A percentile compares a stretch with the other conserved stretches of the same genome.
Conservation (phyloP, 495 filamentous ascomycete genomes). For the Pseudoneurospora amorphoporcata region DNA sequence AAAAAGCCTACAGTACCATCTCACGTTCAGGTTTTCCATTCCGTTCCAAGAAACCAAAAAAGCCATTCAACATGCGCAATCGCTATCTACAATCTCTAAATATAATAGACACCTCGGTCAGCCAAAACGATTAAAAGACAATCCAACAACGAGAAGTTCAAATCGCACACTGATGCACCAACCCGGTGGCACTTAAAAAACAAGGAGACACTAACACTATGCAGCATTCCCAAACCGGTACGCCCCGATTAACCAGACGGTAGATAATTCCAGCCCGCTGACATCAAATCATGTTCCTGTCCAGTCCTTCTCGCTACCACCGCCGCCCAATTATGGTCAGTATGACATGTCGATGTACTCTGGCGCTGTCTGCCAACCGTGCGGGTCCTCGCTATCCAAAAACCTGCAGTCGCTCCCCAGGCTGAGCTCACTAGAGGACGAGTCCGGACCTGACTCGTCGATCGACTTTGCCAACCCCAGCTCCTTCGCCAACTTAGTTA, state of each 20-base stretch:
- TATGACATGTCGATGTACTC: neutral
- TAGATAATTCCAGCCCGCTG: neutral
- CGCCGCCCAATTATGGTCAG: neutral
- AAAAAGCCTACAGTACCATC: neutral
- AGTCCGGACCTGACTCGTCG: neutral
- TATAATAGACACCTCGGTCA: neutral
- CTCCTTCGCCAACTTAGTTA: neutral
- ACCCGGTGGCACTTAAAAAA: neutral
- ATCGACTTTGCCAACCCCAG: neutral
- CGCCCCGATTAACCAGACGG: neutral
- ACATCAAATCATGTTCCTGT: neutral
- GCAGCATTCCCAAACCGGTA: neutral
- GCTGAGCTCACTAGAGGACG: neutral
- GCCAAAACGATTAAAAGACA: neutral
- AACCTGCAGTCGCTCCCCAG: constrained; percentile 5
- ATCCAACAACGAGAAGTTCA: neutral
- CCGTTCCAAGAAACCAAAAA: neutral
- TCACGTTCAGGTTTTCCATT: neutral
- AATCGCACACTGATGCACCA: neutral
- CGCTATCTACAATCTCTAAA: neutral
- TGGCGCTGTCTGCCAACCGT: constrained; percentile 9
- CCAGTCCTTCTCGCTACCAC: neutral
- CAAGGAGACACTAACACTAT: neutral
- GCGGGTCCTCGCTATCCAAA: constrained; percentile 17
- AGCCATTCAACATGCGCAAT: neutral